Percentiles rank a stretch among this genome's conserved stretches.
These are phyloP conservation scores for Annulohypoxylon moriforme DNA, from an alignment of 495 filamentous ascomycete species.

Conservation along the genomic window DNA sequence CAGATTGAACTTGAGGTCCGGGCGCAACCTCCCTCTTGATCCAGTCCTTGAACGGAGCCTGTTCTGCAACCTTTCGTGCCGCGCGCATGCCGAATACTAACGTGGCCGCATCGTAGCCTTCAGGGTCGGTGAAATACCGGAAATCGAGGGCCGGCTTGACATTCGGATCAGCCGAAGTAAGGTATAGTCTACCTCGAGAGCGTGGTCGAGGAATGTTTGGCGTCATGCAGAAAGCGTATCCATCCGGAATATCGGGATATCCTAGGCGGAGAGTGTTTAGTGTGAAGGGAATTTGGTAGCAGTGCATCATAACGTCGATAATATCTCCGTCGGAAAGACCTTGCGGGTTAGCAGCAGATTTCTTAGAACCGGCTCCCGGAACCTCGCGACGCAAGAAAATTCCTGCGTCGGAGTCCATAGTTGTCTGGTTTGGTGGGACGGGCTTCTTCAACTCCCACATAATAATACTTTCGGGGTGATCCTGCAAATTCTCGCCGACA, in stretches of 20 bases:
- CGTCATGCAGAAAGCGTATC: constrained; percentile 90
- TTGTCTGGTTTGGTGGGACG: constrained; percentile 79
- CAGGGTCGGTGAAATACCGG: constrained; percentile 86
- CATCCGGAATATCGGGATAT: constrained; percentile 70
- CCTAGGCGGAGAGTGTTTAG: constrained; percentile 78
- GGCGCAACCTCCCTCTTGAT: constrained; percentile 83
- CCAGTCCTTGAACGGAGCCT: constrained; percentile 81
- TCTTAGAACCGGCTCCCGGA: constrained; percentile 62
- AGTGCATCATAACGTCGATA: constrained; percentile 90
- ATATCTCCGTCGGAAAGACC: constrained; percentile 69
- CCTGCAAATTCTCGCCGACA: constrained; percentile 82
- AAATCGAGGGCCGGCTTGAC: constrained; percentile 87
- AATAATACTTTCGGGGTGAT: constrained; percentile 82
- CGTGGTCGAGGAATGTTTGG: constrained; percentile 87
- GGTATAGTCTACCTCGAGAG: constrained; percentile 76
- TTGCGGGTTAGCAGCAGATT: constrained; percentile 57
- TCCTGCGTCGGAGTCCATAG: constrained; percentile 86
- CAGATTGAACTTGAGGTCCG: constrained; percentile 72
- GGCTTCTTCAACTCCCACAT: constrained; percentile 86
- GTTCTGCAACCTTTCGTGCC: constrained; percentile 74
- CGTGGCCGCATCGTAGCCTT: constrained; percentile 84
- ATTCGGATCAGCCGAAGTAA: constrained; percentile 74
- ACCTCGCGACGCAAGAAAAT: constrained; percentile 81
- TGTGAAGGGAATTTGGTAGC: constrained; percentile 87
- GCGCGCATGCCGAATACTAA: constrained; percentile 81